Evolutionary conservation across 768 basidiomycete species (phyloP).

Genomic region (Gloeophyllum trabeum): DNA sequence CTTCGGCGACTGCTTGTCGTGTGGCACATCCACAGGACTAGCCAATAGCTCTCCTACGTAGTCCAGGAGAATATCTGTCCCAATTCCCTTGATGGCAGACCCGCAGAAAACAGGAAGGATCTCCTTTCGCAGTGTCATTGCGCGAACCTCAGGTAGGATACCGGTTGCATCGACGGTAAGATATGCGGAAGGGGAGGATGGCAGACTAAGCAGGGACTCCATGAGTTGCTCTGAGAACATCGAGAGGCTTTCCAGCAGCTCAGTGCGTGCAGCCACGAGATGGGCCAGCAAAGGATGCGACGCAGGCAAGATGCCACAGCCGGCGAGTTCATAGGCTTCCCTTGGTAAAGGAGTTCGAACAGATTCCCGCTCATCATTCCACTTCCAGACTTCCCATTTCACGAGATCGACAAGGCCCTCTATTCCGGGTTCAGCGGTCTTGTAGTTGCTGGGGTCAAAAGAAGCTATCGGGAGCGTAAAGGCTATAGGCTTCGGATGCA

Average conservation of each 20-base stretch:
- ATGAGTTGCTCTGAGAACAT: constrained; percentile 79
- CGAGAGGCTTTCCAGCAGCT: constrained; percentile 67
- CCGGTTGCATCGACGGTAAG: constrained; percentile 39
- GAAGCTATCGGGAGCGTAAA: constrained; percentile 72
- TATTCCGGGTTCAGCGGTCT: constrained; percentile 72
- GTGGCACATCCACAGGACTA: constrained; percentile 57
- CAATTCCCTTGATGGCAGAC: constrained; percentile 70
- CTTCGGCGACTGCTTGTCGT: constrained; percentile 30
- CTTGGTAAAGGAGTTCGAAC: constrained; percentile 37
- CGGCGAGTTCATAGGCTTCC: constrained; percentile 29
- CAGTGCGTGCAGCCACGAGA: constrained; percentile 52
- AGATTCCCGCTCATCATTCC: constrained; percentile 38
- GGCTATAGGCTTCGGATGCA: constrained; percentile 65
- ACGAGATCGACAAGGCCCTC: constrained; percentile 76
- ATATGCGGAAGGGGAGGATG: constrained; percentile 52
- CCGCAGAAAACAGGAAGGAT: constrained; percentile 78
- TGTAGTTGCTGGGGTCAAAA: constrained; percentile 54
- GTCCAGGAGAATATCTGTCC: constrained; percentile 73
- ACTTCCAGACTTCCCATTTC: constrained; percentile 77
- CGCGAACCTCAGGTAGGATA: constrained; percentile 56
- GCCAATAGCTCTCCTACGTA: constrained; percentile 74
- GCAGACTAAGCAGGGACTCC: constrained; percentile 49
- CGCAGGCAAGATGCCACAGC: constrained; percentile 32
- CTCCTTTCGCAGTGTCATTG: constrained; percentile 50
- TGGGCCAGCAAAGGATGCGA: constrained; percentile 62